phyloP scores from a whole-genome alignment of 441 rosid genomes.

The Arabidopsis hybrid region DNA sequence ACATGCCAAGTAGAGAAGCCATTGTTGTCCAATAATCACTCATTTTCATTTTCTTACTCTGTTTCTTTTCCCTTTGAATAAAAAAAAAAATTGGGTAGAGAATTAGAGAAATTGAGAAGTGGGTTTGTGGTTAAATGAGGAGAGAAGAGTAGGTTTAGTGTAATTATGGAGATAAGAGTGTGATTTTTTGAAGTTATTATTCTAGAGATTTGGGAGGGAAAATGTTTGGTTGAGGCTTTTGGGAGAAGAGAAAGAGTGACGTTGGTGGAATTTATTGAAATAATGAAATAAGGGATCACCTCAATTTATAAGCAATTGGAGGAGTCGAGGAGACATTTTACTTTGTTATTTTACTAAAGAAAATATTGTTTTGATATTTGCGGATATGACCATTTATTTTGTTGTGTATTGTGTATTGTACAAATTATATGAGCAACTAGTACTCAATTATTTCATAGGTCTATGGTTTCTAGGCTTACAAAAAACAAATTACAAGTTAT shows the following conservation, averaged over 20 bases:
- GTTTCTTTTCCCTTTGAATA: background rate
- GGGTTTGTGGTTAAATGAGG: conserved; percentile 12
- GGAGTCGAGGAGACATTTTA: conserved; percentile 7
- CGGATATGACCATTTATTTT: conserved; percentile 13
- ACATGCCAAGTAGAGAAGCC: conserved; percentile 74
- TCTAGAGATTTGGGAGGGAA: conserved; percentile 45
- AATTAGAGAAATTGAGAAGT: conserved; percentile 7
- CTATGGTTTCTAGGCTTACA: conserved; percentile 32
- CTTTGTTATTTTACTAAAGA: background rate
- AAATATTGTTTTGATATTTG: background rate
- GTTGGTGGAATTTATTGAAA: conserved; percentile 31
- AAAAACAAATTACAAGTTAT: conserved; percentile 31
- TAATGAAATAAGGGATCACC: conserved; percentile 8
- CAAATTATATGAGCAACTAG: conserved; percentile 15
- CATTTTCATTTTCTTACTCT: conserved; percentile 44
- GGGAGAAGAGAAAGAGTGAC: conserved; percentile 17
- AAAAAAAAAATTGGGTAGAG: background rate
- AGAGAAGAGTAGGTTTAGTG: background rate
- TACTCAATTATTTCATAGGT: conserved; percentile 41
- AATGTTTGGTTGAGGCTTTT: conserved; percentile 24
- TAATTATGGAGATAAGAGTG: background rate
- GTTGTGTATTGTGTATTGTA: conserved; percentile 5
- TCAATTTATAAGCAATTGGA: conserved; percentile 34
- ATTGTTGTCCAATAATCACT: conserved; percentile 82
- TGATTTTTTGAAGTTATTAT: conserved; percentile 21